These are phyloP conservation scores for Kingdonia uniflora DNA, from an alignment of 164 flowering plant genomes.

Conservation along the genomic window DNA sequence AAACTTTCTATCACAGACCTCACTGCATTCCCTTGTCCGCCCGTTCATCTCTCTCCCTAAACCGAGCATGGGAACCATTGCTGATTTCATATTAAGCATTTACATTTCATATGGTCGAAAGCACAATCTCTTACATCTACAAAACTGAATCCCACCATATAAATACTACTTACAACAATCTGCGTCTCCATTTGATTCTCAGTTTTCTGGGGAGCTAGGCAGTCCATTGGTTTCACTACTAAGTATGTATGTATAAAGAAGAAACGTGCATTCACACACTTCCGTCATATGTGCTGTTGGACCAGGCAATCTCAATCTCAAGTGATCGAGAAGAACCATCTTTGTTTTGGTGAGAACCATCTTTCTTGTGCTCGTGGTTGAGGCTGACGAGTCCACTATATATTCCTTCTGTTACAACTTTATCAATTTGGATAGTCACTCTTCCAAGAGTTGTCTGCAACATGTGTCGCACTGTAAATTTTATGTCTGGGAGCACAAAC, in stretches of 20 bases:
- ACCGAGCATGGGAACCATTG: constrained; percentile 9
- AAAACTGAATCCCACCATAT: constrained; percentile 30
- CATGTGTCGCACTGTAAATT: not conserved
- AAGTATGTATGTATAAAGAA: constrained; percentile 1
- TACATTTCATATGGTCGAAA: constrained; percentile 21
- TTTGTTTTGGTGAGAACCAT: constrained; percentile 42
- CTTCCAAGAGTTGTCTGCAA: constrained; percentile 78
- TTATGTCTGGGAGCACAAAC: not conserved
- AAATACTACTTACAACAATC: constrained; percentile 19
- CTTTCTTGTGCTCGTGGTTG: constrained; percentile 59
- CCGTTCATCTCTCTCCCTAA: constrained; percentile 4
- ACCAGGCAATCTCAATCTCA: constrained; percentile 84
- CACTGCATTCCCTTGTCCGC: not conserved
- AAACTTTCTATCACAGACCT: constrained; percentile 2
- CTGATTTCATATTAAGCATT: constrained; percentile 14
- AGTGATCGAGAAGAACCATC: constrained; percentile 72
- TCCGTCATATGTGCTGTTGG: constrained; percentile 46
- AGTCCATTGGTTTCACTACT: not conserved
- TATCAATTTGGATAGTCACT: constrained; percentile 86
- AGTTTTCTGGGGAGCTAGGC: constrained; percentile 13
- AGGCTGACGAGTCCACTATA: constrained; percentile 78
- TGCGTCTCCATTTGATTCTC: constrained; percentile 2
- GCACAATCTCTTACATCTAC: constrained; percentile 22
- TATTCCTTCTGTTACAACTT: constrained; percentile 70
- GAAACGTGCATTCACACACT: constrained; percentile 15